Evolutionary conservation across 2,329 filamentous ascomycete genomes (phyloP).

Genomic region (Davidsoniella virescens): DNA sequence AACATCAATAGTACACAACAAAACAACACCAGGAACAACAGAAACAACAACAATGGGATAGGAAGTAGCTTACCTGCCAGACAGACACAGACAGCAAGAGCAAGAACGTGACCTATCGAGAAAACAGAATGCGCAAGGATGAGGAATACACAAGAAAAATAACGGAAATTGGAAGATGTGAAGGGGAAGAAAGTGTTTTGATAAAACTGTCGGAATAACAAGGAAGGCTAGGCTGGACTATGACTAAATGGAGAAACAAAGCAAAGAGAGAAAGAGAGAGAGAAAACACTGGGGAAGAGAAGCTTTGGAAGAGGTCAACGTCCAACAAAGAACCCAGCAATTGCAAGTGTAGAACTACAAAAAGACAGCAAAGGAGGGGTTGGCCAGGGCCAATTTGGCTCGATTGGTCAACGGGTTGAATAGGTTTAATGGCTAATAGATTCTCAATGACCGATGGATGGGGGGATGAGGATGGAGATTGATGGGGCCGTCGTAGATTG

Average conservation of each 20-base stretch:
- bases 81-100: too few relatives aligned
- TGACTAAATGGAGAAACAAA: too few relatives aligned
- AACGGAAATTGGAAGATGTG: not conserved
- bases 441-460: not conserved
- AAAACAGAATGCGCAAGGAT: not conserved
- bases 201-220: not conserved
- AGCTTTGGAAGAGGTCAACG: not conserved
- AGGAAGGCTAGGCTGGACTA: too few relatives aligned
- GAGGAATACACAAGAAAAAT: not conserved
- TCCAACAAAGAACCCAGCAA: not conserved
- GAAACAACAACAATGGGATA: too few relatives aligned
- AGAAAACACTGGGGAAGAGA: too few relatives aligned
- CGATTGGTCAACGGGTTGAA: too few relatives aligned
- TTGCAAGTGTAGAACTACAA: not conserved
- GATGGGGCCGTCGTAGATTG: not conserved
- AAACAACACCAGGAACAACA: too few relatives aligned
- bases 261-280: too few relatives aligned
- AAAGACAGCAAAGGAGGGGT: not conserved
- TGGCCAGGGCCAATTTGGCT: not conserved
- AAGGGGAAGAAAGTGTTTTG: not conserved
- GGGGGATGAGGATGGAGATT: slow-evolving; percentile 7
- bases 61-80: too few relatives aligned
- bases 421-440: too few relatives aligned
- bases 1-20: too few relatives aligned
- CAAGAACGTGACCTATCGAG: not conserved